Evolutionary conservation across 2,329 filamentous ascomycete genomes (phyloP).

Genomic region (Colletotrichum sp.): DNA sequence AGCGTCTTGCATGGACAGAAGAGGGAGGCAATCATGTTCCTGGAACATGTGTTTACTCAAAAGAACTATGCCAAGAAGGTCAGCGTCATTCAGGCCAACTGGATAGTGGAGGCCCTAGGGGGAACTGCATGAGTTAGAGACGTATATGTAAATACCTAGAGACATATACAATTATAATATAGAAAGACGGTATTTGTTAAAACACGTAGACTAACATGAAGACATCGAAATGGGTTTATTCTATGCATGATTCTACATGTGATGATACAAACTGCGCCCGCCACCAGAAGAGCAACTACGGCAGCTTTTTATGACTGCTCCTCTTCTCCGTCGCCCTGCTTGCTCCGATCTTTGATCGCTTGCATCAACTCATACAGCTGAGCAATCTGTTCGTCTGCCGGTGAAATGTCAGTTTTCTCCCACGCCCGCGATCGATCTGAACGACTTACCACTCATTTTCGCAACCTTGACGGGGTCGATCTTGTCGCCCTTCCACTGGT

Average conservation of each 20-base stretch:
- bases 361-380: conserved; percentile 96
- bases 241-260: too few relatives aligned
- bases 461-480: conserved; percentile 84
- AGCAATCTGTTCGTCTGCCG: too few relatives aligned
- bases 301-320: not conserved
- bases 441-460: conserved; percentile 85
- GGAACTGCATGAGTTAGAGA: not conserved
- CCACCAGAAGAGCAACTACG: too few relatives aligned
- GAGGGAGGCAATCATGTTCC: conserved; percentile 71
- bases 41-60: conserved; percentile 70
- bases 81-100: conserved; percentile 63
- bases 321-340: conserved; percentile 25
- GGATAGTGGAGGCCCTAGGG: conserved; percentile 59
- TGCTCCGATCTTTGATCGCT: conserved; percentile 62
- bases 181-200: too few relatives aligned
- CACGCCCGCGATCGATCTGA: too few relatives aligned
- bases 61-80: conserved; percentile 73
- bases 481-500: conserved; percentile 83
- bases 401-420: too few relatives aligned
- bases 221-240: too few relatives aligned
- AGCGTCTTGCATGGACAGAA: conserved; percentile 68
- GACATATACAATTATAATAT: too few relatives aligned
- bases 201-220: too few relatives aligned
- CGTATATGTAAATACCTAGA: too few relatives aligned
- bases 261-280: too few relatives aligned